Conservation (phyloP, 495 filamentous ascomycete species). For the Penicillium daleae region DNA sequence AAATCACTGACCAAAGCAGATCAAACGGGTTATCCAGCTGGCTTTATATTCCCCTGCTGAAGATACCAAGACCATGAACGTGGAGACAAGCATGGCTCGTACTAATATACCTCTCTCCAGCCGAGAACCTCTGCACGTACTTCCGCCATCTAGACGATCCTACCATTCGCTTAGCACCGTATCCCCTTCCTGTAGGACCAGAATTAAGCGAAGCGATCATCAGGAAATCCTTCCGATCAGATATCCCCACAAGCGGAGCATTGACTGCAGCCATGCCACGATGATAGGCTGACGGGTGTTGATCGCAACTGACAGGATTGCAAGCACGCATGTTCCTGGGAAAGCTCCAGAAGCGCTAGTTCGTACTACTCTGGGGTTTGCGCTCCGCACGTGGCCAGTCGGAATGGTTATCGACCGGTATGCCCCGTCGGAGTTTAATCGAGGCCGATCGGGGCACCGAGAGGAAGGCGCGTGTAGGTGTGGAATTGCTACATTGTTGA, state of each 20-base stretch:
- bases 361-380: no score
- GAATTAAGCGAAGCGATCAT: slow-evolving; percentile 7
- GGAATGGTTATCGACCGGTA: background rate
- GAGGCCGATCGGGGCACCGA: slow-evolving; percentile 15
- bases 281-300: background rate
- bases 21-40: background rate
- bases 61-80: background rate
- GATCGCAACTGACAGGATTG: background rate
- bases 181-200: slow-evolving; percentile 5
- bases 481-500: slow-evolving; percentile 9
- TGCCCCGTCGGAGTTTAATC: slow-evolving; percentile 12
- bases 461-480: slow-evolving; percentile 17
- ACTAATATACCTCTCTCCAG: slow-evolving; percentile 15
- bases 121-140: background rate
- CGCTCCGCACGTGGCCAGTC: background rate
- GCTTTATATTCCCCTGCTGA: background rate
- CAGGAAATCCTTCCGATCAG: background rate
- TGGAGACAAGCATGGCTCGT: slow-evolving; percentile 1
- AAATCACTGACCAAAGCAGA: no score
- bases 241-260: background rate
- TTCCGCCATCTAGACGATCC: slow-evolving; percentile 5
- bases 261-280: background rate
- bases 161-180: slow-evolving; percentile 15
- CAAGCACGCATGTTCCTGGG: background rate
- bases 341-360: background rate